These are phyloP conservation scores for Saccharomycopsis synnaedendra DNA, from an alignment of 805 yeast genomes.

Conservation along the genomic window DNA sequence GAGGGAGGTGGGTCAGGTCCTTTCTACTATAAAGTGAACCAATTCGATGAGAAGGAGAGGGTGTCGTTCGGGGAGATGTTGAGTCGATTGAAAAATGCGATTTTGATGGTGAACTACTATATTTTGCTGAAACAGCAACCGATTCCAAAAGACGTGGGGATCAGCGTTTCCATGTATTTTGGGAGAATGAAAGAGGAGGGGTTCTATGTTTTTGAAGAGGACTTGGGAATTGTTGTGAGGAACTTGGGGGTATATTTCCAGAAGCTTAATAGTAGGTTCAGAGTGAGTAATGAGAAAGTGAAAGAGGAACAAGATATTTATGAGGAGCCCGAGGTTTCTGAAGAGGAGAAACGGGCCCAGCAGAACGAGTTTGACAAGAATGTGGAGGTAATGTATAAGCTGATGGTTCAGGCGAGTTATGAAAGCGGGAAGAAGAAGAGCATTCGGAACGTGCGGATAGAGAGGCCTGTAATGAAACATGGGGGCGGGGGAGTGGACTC, in stretches of 20 bases:
- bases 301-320: slow-evolving; percentile 6
- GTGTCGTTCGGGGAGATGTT: neutral
- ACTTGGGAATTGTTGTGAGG: slow-evolving; percentile 32
- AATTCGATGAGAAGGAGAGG: neutral
- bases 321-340: neutral
- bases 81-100: slow-evolving; percentile 22
- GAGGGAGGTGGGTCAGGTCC: slow-evolving; percentile 16
- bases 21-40: neutral
- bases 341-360: neutral
- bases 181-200: slow-evolving; percentile 21
- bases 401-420: no score
- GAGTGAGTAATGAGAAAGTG: slow-evolving; percentile 15
- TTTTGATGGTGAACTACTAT: slow-evolving; percentile 64
- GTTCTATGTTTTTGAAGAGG: slow-evolving; percentile 25
- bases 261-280: neutral
- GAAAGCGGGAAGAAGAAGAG: neutral
- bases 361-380: no score
- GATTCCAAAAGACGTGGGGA: slow-evolving; percentile 51
- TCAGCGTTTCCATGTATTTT: slow-evolving; percentile 36
- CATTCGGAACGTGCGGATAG: neutral
- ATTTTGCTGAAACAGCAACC: slow-evolving; percentile 48
- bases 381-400: no score
- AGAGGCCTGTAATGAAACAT: no score
- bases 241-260: slow-evolving; percentile 23
- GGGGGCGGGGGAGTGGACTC: no score